A percentile compares a stretch with the other conserved stretches of the same genome.
phyloP scores from a whole-genome alignment of 108 stramenopile genomes.

The Conticribra weissflogii region DNA sequence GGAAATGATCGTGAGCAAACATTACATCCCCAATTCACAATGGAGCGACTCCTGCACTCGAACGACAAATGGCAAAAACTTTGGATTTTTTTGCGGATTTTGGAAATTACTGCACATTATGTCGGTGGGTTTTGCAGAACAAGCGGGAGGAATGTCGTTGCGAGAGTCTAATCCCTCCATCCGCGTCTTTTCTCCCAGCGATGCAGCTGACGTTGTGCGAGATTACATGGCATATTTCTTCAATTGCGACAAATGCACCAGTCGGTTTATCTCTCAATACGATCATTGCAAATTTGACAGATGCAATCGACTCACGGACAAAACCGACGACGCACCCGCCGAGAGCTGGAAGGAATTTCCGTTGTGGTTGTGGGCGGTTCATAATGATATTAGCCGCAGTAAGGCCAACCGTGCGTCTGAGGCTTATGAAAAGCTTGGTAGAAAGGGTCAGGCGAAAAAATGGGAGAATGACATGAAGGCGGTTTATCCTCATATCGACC shows the following conservation, averaged over 20 bases:
- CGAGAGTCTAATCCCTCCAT: slow-evolving; percentile 30
- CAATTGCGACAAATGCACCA: slow-evolving; percentile 28
- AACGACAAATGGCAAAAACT: background rate
- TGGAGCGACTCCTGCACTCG: slow-evolving; percentile 31
- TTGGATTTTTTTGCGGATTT: slow-evolving; percentile 52
- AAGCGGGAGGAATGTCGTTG: slow-evolving; percentile 41
- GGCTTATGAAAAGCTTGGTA: slow-evolving; percentile 1
- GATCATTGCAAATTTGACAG: slow-evolving; percentile 30
- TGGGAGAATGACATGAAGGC: slow-evolving; percentile 31
- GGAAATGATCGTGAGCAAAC: slow-evolving; percentile 22
- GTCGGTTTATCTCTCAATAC: slow-evolving; percentile 28
- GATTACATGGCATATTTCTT: slow-evolving; percentile 49
- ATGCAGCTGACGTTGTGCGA: slow-evolving; percentile 34
- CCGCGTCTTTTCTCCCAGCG: slow-evolving; percentile 29
- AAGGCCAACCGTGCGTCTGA: slow-evolving; percentile 27
- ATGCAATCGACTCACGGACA: slow-evolving; percentile 27
- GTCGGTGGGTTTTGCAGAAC: slow-evolving; percentile 54
- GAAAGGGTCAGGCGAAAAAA: slow-evolving; percentile 20
- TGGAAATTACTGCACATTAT: slow-evolving; percentile 58
- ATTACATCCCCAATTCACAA: slow-evolving; percentile 23
- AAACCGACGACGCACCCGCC: slow-evolving; percentile 10
- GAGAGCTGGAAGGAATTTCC: slow-evolving; percentile 48
- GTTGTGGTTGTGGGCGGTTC: slow-evolving; percentile 52
- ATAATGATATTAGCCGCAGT: slow-evolving; percentile 41
- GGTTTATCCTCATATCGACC: slow-evolving; percentile 37